Base-by-base conservation (phyloP, 2,329 filamentous ascomycete genomes). In the Ceratocystiopsis minuta region DNA sequence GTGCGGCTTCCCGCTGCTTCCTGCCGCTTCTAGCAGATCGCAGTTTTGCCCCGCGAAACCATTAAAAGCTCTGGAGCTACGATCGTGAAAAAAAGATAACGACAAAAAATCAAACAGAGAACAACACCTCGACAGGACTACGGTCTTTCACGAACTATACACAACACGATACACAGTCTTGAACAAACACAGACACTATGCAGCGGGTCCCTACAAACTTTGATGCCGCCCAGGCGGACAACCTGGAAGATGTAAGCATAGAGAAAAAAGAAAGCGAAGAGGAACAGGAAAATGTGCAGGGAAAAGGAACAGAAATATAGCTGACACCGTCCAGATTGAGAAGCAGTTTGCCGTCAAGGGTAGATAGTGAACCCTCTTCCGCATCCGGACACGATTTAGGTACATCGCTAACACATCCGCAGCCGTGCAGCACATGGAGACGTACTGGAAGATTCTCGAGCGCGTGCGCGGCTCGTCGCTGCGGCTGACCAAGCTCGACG, bases 321-420 rank as follows among this genome's bases (percentile, higher is more conserved):
- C 40, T 32, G 6, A 37, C 37, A 28, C 14, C 37, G 15, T 6
- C 15, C n/a, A 93, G 83, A 95, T 98, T 59, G 90, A 98, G 72
- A 94, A 95, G 71, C 90, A 96, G 62, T 98, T 98, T 55, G 90
- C 90, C 28, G 90, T 98, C 54, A 96, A 96, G 69, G 87, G 24
- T 28, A 28, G 7, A 28, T 28, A 6, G 11, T 10, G 24, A 28
- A 6, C 24, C 24, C 24, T 10, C 7, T 28, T 28, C 24, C 24
- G 24, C 5, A 9, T 28, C 24, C 24, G 24, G 24, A 28, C 11
- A 28, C 24, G 11, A 6, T 28, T 28, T 28, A 6, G 24, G 7
- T 10, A 28, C 24, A 28, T 10, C 11, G 24, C 24, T 28, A 28
- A 28, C 24, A 28, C 24, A 6, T 10, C 24, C 24, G 2, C 24